Evolutionary conservation across 805 yeast species (phyloP), one percentile per base, ranked within the genome.

Genomic region (Ogataea pini): DNA sequence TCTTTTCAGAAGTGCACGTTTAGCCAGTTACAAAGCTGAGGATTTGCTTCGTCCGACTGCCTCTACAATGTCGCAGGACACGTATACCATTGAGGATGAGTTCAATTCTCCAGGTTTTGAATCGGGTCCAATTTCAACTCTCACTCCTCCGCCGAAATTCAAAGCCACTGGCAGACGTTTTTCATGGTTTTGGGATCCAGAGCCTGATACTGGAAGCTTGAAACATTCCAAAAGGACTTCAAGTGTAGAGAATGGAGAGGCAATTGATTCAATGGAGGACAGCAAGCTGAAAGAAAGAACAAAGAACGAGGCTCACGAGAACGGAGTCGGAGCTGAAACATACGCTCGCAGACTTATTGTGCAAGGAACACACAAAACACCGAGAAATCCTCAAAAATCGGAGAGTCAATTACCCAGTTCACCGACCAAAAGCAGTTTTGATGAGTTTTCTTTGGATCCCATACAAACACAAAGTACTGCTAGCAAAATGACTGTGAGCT

Each of bases 401-500:
- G 42, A 28, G 4, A 28, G 7, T 12, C 42, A 25, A 31, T 19
- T 39, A 16, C 42, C 33, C 4, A 39, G 42, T 32, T 39, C 42
- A 7, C 42, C 42, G 2, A 18, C 28, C 10, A 10, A 16, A 17
- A 39, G 32, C 25, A 39, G 42, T 24, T 6, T 39, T 10, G 42
- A 39, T 18, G 42, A 39, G 33, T 39, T 39, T 27, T 4, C n/a
- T 22, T 2, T 39, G 33, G 42, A 39, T 17, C 42, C 42, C 12
- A 39, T 39, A 18, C n/a, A 18, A 12, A 28, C 42, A 5, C 42
- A 39, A 19, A 39, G 42, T 14, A 27, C 42, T 16, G 31, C 19
- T 16, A 39, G 42, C 42, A 39, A 28, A 16, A 27, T 16, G 33
- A 39, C 33, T 22, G n/a, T 9, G 32, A 16, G 16, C 16, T 39